Conservation (phyloP, 2,329 filamentous ascomycete species). For the Aureobasidium sp. region DNA sequence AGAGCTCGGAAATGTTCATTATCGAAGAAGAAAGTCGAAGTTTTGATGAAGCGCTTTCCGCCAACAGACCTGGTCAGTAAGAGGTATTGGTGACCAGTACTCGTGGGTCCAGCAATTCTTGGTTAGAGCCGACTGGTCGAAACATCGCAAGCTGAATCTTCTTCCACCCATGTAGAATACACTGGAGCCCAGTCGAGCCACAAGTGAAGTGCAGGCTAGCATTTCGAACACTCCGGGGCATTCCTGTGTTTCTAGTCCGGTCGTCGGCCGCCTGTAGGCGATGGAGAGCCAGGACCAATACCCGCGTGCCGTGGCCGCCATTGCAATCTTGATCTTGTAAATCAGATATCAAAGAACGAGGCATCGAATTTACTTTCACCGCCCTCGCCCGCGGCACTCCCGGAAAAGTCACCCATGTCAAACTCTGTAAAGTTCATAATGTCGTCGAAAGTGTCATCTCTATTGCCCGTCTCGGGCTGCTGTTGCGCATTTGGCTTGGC, state of each 20-base stretch:
- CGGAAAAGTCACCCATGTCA: constrained; percentile 22
- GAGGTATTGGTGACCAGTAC: too few species aligned
- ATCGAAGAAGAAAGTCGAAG: too few species aligned
- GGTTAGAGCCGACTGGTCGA: too few species aligned
- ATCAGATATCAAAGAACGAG: constrained; percentile 28
- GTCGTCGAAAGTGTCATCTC: constrained; percentile 28
- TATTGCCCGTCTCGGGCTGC: constrained; percentile 21
- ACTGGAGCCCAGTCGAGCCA: not conserved
- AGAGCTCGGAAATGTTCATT: too few species aligned
- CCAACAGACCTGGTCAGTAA: too few species aligned
- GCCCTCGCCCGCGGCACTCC: constrained; percentile 27
- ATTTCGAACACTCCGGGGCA: not conserved
- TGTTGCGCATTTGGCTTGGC: not conserved
- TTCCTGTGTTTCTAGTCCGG: not conserved
- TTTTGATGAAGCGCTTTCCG: too few species aligned
- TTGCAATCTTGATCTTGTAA: not conserved
- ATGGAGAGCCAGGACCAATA: not conserved
- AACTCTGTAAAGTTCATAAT: constrained; percentile 31
- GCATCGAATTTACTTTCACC: constrained; percentile 17
- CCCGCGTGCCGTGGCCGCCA: not conserved
- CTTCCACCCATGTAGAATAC: not conserved
- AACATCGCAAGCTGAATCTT: too few species aligned
- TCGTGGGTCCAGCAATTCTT: too few species aligned
- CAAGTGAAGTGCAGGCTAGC: not conserved
- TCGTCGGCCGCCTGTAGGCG: not conserved